Base-by-base conservation (phyloP, 2,329 filamentous ascomycete genomes). In the Thermoascus crustaceus region DNA sequence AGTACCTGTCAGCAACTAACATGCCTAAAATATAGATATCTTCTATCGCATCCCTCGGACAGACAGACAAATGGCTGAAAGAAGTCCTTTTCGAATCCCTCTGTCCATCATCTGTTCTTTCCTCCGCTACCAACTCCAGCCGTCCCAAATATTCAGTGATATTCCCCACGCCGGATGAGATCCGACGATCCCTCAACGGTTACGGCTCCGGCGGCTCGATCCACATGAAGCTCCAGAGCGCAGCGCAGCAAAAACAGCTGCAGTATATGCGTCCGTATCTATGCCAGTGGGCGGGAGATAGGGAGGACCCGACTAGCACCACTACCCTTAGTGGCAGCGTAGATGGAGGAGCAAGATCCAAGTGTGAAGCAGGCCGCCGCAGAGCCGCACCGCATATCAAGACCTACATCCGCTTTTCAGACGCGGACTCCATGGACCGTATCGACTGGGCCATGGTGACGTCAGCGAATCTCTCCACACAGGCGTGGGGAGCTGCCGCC, bases 381-480 rank as follows among this genome's bases (percentile, higher is more conserved):
- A 70, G 76, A 19, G 86, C 85, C 11, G 85, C 85, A 1, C 87
- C 87, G 0, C 87, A 94, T 48, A 83, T 94, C 54, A 94, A 94
- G 57, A 94, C 86, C 0, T 94, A 91, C 50, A 78, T 88, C 29
- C 76, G 83, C 4, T 87, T 72, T 48, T 45, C 57, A 1, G 55
- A 67, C 32, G 22, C 47, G 4, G 39, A 50, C 9, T 43, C 34
- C 2, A 63, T 63, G 52, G 52, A 57, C 4, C 55, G 44, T 0
- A 78, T 93, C 24, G 83, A 91, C 52, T 94, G 87, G 88, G 85
- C 84, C 2, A 68, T 94, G 44, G 57, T 93, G 2, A 93, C 85
- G 0, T 91, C 84, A n/a, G 86, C 87, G n/a, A 94, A 94, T 47
- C 58, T 94, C 2, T 91, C 84, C 2, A 89, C 80, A 42, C 86